These are phyloP conservation scores for Aureobasidium vineae DNA, from an alignment of 2,329 filamentous ascomycete genomes.

Conservation along the genomic window DNA sequence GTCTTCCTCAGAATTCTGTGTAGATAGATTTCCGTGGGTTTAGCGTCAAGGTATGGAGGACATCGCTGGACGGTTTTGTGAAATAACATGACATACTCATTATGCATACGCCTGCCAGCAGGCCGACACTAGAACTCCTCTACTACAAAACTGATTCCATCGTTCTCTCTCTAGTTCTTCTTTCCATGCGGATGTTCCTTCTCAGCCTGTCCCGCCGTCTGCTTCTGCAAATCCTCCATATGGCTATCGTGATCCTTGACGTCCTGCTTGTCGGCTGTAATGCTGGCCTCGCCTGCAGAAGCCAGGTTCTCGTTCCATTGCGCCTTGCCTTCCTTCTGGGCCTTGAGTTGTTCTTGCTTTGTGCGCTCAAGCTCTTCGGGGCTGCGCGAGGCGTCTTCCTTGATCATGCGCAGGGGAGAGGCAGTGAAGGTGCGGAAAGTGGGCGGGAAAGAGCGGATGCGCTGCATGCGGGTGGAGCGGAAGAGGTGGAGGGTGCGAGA, in stretches of 20 bases:
- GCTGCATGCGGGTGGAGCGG: constrained; percentile 11
- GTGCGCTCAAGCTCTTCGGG: constrained; percentile 44
- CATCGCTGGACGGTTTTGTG: background rate
- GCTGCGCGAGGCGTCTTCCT: constrained; percentile 41
- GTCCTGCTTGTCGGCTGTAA: constrained; percentile 44
- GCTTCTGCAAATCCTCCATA: constrained; percentile 47
- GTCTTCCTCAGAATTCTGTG: no score
- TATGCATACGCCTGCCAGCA: constrained; percentile 1
- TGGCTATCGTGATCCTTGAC: constrained; percentile 46
- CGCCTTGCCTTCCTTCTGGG: constrained; percentile 45
- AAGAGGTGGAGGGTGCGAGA: constrained; percentile 6
- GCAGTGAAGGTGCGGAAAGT: constrained; percentile 32
- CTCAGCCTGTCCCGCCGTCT: constrained; percentile 45
- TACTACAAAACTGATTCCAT: background rate
- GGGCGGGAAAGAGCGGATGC: background rate
- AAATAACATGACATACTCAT: background rate
- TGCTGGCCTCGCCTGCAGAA: constrained; percentile 42
- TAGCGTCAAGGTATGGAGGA: no score
- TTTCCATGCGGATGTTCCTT: constrained; percentile 38
- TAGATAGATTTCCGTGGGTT: no score
- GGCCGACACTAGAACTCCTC: background rate
- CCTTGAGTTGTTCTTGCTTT: constrained; percentile 48
- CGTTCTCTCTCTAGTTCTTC: background rate
- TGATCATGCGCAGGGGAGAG: constrained; percentile 35
- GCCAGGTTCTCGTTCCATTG: constrained; percentile 48